Evolutionary conservation across 495 filamentous ascomycete genomes (phyloP).

Genomic region (Evernia prunastri): DNA sequence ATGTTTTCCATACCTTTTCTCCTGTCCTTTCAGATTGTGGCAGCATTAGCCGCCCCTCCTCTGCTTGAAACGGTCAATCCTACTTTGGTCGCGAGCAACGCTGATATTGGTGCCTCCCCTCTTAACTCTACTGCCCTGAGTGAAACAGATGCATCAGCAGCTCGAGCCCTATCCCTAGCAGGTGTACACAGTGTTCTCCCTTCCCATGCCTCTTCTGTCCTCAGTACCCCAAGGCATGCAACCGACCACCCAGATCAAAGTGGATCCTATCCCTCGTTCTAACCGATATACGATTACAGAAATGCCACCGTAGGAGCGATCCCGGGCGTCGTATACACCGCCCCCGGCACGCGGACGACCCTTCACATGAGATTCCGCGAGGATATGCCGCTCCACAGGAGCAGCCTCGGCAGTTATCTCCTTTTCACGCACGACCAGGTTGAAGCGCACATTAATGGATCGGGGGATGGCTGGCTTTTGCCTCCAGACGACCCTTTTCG

Average conservation of each 20-base stretch:
- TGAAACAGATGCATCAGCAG: not conserved
- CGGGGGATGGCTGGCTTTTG: not conserved
- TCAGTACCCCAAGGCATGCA: not conserved
- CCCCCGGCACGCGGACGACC: not conserved
- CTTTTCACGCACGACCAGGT: not conserved
- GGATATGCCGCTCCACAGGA: not conserved
- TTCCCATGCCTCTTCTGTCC: not conserved
- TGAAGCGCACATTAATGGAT: not conserved
- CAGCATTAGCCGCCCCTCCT: slow-evolving; percentile 2
- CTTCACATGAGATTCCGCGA: not conserved
- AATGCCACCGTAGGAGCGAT: not conserved
- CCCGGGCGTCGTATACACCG: not conserved
- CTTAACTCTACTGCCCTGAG: not conserved
- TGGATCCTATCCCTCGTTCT: not conserved
- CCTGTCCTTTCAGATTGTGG: not conserved
- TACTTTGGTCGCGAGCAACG: not conserved
- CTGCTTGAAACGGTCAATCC: not conserved
- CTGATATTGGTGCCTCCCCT: not conserved
- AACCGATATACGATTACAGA: not conserved
- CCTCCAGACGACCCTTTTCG: not conserved
- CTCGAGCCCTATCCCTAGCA: not conserved
- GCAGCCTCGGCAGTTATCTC: not conserved
- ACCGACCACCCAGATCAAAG: not conserved
- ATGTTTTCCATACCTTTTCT: not conserved
- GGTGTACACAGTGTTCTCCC: not conserved